These are phyloP conservation scores for Typha latifolia DNA, from an alignment of 176 grass and related monocot species.

Conservation along the genomic window DNA sequence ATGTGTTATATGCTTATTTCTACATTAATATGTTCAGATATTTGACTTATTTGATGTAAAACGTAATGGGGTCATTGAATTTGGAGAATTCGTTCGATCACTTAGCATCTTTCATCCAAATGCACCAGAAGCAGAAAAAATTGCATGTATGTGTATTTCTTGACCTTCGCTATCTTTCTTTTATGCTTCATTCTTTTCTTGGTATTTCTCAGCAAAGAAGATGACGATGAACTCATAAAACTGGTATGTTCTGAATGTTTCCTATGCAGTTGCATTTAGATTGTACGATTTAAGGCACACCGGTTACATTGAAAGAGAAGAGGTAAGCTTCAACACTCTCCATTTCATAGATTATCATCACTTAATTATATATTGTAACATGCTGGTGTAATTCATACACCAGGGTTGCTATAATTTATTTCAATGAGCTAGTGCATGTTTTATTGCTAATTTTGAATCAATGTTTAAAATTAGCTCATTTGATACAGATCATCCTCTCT, in stretches of 20 bases:
- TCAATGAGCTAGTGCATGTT: background rate
- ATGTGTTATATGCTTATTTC: background rate
- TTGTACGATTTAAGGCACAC: slow-evolving; percentile 73
- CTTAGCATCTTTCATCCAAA: slow-evolving; percentile 26
- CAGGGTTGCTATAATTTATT: too few species aligned
- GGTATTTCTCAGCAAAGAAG: background rate
- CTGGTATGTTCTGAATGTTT: background rate
- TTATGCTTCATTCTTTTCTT: background rate
- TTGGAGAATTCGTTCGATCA: slow-evolving; percentile 25
- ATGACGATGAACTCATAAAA: background rate
- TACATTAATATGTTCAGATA: slow-evolving; percentile 5
- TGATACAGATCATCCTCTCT: background rate
- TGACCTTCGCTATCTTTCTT: background rate
- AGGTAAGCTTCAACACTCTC: slow-evolving; percentile 27
- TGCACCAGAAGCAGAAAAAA: slow-evolving; percentile 32
- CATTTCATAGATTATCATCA: background rate
- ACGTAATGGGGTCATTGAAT: slow-evolving; percentile 29
- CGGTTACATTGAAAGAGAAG: slow-evolving; percentile 71
- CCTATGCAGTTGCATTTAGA: slow-evolving; percentile 61
- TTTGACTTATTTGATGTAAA: slow-evolving; percentile 32
- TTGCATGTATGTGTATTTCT: slow-evolving; percentile 28
- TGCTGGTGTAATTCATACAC: background rate
- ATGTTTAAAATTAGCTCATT: background rate
- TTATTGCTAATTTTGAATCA: background rate
- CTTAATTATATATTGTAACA: background rate